Conservation (phyloP, 495 filamentous ascomycete genomes). For the Podospora appendiculata region DNA sequence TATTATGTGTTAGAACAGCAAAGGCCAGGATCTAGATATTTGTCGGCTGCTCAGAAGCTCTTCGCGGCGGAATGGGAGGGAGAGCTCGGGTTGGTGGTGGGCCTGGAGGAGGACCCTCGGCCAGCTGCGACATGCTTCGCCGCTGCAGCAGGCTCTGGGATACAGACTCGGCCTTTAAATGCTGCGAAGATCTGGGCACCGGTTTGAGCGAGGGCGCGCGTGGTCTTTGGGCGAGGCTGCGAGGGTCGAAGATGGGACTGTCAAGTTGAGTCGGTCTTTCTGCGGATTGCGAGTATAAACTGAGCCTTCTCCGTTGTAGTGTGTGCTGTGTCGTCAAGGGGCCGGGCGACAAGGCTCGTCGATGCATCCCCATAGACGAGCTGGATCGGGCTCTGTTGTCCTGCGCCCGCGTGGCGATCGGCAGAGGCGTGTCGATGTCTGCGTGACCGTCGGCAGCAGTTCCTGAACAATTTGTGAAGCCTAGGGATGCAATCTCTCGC, state of each 20-base stretch:
- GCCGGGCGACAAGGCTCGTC: constrained; percentile 1
- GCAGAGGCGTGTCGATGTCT: too few species aligned
- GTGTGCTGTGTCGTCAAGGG: not conserved
- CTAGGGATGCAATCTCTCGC: too few species aligned
- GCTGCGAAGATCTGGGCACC: constrained; percentile 18
- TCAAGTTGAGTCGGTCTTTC: constrained; percentile 2
- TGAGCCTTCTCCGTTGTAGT: constrained; percentile 10
- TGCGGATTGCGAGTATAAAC: constrained; percentile 11
- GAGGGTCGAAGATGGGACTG: constrained; percentile 1
- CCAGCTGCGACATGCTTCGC: constrained; percentile 52
- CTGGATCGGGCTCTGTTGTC: constrained; percentile 10
- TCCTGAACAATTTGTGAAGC: too few species aligned
- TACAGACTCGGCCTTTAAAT: constrained; percentile 19
- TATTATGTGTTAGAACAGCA: too few species aligned
- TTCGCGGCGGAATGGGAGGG: constrained; percentile 47
- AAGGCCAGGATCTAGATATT: too few species aligned
- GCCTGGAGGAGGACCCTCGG: constrained; percentile 50
- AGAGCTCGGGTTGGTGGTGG: constrained; percentile 59
- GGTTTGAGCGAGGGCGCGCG: constrained; percentile 19
- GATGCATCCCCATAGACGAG: constrained; percentile 17
- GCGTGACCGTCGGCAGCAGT: too few species aligned
- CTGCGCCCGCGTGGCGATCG: not conserved
- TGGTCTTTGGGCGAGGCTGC: constrained; percentile 11
- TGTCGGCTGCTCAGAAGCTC: too few species aligned
- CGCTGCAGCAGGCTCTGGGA: constrained; percentile 28